A percentile compares a stretch with the other conserved stretches of the same genome.
Evolutionary conservation across 2,329 filamentous ascomycete genomes (phyloP).

Genomic region (Blastomyces silverae): DNA sequence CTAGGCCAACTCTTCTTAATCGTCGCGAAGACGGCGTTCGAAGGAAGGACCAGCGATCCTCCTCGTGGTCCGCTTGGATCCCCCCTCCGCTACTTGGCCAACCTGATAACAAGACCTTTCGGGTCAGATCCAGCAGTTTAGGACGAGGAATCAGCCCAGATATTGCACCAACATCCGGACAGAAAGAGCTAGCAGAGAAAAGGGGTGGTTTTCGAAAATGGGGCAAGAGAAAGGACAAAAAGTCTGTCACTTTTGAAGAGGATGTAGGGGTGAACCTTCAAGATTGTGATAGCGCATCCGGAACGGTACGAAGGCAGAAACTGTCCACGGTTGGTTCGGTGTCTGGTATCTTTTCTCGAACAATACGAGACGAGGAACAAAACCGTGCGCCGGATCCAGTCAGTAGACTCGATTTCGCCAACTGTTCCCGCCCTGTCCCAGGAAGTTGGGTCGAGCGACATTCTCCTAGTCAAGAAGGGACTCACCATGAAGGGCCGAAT

Average conservation of each 20-base stretch:
- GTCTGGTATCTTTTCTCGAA: constrained; percentile 1
- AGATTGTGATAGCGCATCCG: constrained; percentile 17
- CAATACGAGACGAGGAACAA: not conserved
- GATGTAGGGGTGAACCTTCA: not conserved
- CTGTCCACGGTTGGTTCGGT: not conserved
- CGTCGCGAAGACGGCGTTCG: constrained; percentile 2
- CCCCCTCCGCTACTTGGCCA: constrained; percentile 14
- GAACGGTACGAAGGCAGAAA: constrained; percentile 19
- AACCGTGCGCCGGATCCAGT: not conserved
- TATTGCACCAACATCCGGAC: not conserved
- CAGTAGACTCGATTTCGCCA: not conserved
- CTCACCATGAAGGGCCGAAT: not conserved
- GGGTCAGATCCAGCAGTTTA: constrained; percentile 11
- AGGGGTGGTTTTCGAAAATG: constrained; percentile 8
- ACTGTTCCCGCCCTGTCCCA: not conserved
- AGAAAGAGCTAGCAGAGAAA: not conserved
- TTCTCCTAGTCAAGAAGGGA: not conserved
- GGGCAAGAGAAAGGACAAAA: constrained; percentile 15
- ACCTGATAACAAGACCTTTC: constrained; percentile 6
- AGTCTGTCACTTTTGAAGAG: constrained; percentile 20
- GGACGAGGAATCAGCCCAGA: not conserved
- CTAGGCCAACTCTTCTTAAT: constrained; percentile 15
- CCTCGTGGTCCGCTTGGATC: constrained; percentile 20
- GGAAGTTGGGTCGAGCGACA: not conserved
- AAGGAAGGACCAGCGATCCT: constrained; percentile 15